phyloP scores from a whole-genome alignment of 768 basidiomycete genomes.

The Amanita muscaria region DNA sequence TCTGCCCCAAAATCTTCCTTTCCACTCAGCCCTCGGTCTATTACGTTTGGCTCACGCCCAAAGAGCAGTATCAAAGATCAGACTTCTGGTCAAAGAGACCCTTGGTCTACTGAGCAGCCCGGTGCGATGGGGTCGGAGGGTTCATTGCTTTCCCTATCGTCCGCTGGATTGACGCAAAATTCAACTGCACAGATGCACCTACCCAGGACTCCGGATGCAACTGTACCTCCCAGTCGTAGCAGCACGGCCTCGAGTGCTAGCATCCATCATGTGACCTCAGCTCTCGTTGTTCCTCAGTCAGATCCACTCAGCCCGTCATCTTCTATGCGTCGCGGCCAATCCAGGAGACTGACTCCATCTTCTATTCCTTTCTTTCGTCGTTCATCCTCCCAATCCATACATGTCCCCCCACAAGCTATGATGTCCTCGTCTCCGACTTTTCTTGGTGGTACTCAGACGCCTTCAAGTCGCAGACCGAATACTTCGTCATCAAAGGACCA shows the following conservation, averaged over 20 bases:
- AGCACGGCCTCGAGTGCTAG: constrained; percentile 73
- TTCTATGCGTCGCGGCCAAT: constrained; percentile 58
- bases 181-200: constrained; percentile 34
- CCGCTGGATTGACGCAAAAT: constrained; percentile 54
- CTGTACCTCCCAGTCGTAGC: constrained; percentile 48
- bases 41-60: constrained; percentile 56
- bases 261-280: constrained; percentile 51
- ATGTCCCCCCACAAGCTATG: constrained; percentile 43
- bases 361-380: constrained; percentile 93
- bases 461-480: constrained; percentile 33
- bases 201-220: constrained; percentile 60
- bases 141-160: constrained; percentile 67
- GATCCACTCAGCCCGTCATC: constrained; percentile 67
- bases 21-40: constrained; percentile 58
- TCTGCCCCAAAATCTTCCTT: constrained; percentile 43
- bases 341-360: constrained; percentile 82
- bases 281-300: constrained; percentile 42
- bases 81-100: constrained; percentile 32
- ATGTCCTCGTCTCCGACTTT: constrained; percentile 44
- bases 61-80: constrained; percentile 66
- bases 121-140: constrained; percentile 75
- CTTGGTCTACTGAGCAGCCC: constrained; percentile 64
- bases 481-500: constrained; percentile 47
- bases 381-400: constrained; percentile 84
- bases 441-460: constrained; percentile 30